These are phyloP conservation scores for Daedaleopsis sinensis DNA, from an alignment of 768 basidiomycete genomes.

Conservation along the genomic window DNA sequence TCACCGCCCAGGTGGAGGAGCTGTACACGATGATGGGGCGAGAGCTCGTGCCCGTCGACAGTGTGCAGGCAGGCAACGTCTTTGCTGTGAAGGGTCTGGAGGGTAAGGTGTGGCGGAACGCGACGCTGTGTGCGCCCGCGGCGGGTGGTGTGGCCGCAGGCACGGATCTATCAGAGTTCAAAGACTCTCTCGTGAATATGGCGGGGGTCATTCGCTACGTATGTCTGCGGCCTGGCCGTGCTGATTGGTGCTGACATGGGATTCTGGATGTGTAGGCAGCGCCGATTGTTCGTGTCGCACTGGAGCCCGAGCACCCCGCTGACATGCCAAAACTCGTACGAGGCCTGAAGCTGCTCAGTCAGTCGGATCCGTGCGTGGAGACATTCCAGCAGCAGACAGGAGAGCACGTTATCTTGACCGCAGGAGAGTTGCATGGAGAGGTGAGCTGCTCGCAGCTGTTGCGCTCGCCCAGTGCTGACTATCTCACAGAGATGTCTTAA, in stretches of 20 bases:
- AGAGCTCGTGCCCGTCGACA: conserved; percentile 82
- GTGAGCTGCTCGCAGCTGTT: conserved; percentile 41
- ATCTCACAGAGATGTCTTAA: conserved; percentile 82
- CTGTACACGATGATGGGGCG: conserved; percentile 98
- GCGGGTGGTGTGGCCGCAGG: conserved; percentile 44
- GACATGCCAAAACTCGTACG: conserved; percentile 89
- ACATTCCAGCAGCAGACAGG: conserved; percentile 97
- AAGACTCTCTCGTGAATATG: conserved; percentile 74
- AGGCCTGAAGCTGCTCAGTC: conserved; percentile 87
- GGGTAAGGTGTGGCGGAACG: conserved; percentile 88
- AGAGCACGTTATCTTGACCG: conserved; percentile 95
- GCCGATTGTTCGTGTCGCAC: conserved; percentile 93
- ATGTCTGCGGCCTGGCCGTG: conserved; percentile 24
- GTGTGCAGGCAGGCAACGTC: conserved; percentile 89
- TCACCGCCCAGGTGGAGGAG: conserved; percentile 64
- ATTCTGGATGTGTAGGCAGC: conserved; percentile 52
- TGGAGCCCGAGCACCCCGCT: conserved; percentile 81
- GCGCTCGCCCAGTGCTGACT: not conserved
- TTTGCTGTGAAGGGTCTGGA: conserved; percentile 92
- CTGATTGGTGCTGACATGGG: not conserved
- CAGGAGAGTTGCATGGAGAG: conserved; percentile 95
- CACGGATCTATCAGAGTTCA: conserved; percentile 36
- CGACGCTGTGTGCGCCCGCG: conserved; percentile 79
- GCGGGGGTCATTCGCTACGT: conserved; percentile 72
- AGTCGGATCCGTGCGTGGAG: conserved; percentile 96